Conservation (phyloP, 768 basidiomycete species). For the Symmetrospora coprosmae region DNA sequence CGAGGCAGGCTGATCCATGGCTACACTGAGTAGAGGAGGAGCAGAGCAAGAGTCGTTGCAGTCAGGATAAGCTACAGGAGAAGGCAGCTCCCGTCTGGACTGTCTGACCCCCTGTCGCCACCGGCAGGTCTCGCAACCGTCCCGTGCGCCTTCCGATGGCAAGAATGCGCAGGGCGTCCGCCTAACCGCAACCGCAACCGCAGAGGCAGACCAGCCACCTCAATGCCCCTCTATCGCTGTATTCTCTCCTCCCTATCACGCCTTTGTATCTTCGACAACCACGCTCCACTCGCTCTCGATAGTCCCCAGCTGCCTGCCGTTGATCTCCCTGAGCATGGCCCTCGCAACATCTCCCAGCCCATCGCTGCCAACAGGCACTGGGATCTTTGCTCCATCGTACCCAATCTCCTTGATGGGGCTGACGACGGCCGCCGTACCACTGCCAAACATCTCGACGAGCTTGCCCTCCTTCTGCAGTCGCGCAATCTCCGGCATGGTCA, state of each 20-base stretch:
- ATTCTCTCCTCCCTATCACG: background rate
- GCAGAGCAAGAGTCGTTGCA: too few relatives aligned
- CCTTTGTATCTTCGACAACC: background rate
- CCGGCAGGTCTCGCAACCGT: too few relatives aligned
- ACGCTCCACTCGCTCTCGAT: constrained; percentile 28
- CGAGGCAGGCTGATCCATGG: too few relatives aligned
- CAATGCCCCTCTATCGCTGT: too few relatives aligned
- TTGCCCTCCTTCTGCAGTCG: constrained; percentile 45
- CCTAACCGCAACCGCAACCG: too few relatives aligned
- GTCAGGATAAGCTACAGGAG: too few relatives aligned
- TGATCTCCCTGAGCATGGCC: constrained; percentile 56
- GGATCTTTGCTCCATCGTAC: constrained; percentile 37
- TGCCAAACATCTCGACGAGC: constrained; percentile 68
- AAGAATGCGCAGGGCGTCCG: too few relatives aligned
- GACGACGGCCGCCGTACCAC: constrained; percentile 65
- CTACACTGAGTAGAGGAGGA: too few relatives aligned
- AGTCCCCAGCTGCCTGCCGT: constrained; percentile 46
- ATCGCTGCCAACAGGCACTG: constrained; percentile 48
- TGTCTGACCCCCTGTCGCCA: too few relatives aligned
- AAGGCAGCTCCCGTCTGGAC: too few relatives aligned
- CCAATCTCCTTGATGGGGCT: constrained; percentile 60
- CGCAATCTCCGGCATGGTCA: constrained; percentile 49
- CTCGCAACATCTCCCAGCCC: constrained; percentile 50
- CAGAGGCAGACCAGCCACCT: too few relatives aligned
- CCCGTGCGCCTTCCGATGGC: too few relatives aligned